Conservation (phyloP, 73 alveolate genomes). For the Paramecium biaurelia region DNA sequence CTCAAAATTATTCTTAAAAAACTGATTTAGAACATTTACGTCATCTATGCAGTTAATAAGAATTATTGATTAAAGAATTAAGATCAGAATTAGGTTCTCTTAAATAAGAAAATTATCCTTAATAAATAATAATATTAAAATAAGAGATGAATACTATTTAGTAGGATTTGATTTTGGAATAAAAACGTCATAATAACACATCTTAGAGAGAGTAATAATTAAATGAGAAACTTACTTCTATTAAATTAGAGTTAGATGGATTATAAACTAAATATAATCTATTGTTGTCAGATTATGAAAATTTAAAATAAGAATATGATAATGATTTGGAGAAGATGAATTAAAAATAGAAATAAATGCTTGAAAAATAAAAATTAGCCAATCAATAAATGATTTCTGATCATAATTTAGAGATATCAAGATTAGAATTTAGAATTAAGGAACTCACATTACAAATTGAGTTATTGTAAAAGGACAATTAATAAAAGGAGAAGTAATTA, state of each 20-base stretch:
- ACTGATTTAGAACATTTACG: neutral
- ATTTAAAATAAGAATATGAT: neutral
- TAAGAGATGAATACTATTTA: neutral
- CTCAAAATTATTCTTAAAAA: neutral
- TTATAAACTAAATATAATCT: neutral
- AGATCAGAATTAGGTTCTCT: neutral
- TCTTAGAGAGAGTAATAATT: neutral
- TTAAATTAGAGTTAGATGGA: neutral
- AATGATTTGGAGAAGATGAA: neutral
- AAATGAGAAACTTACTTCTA: neutral
- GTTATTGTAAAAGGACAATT: neutral
- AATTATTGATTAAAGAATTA: neutral
- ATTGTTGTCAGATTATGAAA: neutral
- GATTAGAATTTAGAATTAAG: neutral
- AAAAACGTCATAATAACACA: neutral
- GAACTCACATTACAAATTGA: neutral
- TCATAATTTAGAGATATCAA: neutral
- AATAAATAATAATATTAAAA: neutral
- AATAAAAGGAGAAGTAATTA: neutral
- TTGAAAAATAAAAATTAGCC: neutral
- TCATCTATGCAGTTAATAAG: conserved; percentile 11
- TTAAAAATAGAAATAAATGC: neutral
- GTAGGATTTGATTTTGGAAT: neutral
- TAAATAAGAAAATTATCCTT: neutral
- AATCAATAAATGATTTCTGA: neutral